Evolutionary conservation across 2,329 filamentous ascomycete species (phyloP).

Genomic region (Neocucurbitaria cava): DNA sequence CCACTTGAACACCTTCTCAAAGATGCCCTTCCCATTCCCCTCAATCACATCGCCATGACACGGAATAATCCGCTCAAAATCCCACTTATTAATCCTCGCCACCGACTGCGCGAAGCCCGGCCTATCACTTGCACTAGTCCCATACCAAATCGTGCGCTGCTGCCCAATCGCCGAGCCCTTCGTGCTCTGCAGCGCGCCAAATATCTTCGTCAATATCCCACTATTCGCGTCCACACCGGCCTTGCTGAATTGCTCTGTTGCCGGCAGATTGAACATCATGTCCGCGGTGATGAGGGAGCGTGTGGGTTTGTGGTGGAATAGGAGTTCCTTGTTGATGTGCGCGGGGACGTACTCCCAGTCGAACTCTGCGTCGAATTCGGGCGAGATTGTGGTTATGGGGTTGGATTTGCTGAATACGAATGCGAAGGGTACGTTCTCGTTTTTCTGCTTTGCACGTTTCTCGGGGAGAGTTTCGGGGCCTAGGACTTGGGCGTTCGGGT

Average conservation of each 20-base stretch:
- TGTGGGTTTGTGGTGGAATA: constrained; percentile 83
- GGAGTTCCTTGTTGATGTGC: constrained; percentile 85
- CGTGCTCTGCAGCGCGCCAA: constrained; percentile 66
- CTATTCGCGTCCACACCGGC: constrained; percentile 61
- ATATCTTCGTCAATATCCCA: constrained; percentile 67
- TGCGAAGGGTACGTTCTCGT: constrained; percentile 68
- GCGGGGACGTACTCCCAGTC: constrained; percentile 81
- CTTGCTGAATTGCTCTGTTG: constrained; percentile 77
- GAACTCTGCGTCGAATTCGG: constrained; percentile 87
- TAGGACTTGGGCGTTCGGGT: constrained; percentile 79
- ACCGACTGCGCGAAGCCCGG: constrained; percentile 73
- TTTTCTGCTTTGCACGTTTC: constrained; percentile 72
- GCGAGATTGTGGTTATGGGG: constrained; percentile 61
- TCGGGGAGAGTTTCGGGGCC: constrained; percentile 83
- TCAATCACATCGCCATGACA: constrained; percentile 94
- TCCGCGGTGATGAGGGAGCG: constrained; percentile 86
- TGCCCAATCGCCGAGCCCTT: constrained; percentile 68
- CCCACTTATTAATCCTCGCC: constrained; percentile 75
- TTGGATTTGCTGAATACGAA: constrained; percentile 63
- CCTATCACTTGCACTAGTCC: constrained; percentile 66
- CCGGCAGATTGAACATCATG: constrained; percentile 88
- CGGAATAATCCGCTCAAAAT: constrained; percentile 84
- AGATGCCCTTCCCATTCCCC: constrained; percentile 74
- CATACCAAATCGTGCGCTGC: constrained; percentile 85
- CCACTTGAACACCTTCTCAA: constrained; percentile 82